A percentile compares a stretch with the other conserved stretches of the same genome.
Conservation (phyloP, 225 moss, liverwort and hornwort species). For the Antitrichia curtipendula region DNA sequence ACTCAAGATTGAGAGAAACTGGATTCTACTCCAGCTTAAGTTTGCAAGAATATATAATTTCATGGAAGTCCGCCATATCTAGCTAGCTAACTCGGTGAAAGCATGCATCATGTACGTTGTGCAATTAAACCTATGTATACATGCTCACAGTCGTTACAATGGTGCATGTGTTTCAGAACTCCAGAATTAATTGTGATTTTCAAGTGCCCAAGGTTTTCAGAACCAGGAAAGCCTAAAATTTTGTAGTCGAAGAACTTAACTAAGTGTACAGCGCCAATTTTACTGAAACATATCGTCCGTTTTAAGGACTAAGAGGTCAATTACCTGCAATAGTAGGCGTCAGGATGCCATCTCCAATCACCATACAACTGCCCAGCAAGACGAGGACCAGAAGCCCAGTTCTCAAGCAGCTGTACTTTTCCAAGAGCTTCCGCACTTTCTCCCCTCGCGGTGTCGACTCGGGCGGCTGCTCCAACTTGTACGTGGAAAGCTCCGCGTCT, state of each 20-base stretch:
- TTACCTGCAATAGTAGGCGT: slow-evolving; percentile 85
- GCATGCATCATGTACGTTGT: neutral
- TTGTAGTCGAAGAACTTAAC: neutral
- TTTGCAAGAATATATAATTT: neutral
- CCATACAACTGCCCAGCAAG: slow-evolving; percentile 66
- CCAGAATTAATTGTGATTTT: neutral
- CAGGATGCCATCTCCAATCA: slow-evolving; percentile 71
- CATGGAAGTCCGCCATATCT: neutral
- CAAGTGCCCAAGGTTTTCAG: neutral
- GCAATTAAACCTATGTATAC: too few relatives aligned
- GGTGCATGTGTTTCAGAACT: neutral
- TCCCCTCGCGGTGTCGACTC: slow-evolving; percentile 24
- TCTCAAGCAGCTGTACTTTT: slow-evolving; percentile 29
- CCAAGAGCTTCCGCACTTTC: slow-evolving; percentile 43
- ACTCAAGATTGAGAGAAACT: neutral
- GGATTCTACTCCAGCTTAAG: neutral
- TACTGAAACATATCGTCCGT: neutral
- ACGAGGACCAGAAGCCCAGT: slow-evolving; percentile 46
- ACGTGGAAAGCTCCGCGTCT: slow-evolving; percentile 71
- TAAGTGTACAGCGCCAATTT: neutral
- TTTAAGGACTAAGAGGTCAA: neutral
- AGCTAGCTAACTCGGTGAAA: neutral
- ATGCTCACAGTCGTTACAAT: neutral
- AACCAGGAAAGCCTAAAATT: neutral
- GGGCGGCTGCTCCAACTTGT: slow-evolving; percentile 40